These are phyloP conservation scores for Hygrocybe coccinea DNA, from an alignment of 768 basidiomycete genomes.

Conservation along the genomic window DNA sequence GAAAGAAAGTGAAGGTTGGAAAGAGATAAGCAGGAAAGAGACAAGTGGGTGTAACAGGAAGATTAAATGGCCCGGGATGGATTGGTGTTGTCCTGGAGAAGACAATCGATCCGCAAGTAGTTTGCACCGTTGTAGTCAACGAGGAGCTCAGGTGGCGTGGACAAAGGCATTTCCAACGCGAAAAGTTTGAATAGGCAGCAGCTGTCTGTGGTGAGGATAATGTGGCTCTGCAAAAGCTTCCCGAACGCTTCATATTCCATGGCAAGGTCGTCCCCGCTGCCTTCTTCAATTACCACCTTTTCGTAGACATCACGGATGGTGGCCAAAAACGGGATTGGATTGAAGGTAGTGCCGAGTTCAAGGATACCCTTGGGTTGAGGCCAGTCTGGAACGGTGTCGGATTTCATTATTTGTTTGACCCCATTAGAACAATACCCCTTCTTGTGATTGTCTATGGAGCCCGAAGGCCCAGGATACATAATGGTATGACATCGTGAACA, in stretches of 20 bases:
- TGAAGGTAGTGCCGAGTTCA: background rate
- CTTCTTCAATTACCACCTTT: background rate
- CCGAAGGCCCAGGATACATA: background rate
- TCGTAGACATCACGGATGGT: slow-evolving; percentile 4
- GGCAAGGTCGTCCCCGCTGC: background rate
- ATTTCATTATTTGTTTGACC: background rate
- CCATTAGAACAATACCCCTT: slow-evolving; percentile 1
- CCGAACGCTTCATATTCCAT: background rate
- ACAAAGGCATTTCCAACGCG: background rate
- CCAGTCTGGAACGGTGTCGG: background rate
- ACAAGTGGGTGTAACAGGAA: too few species aligned
- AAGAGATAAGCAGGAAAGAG: too few species aligned
- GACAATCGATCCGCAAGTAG: too few species aligned
- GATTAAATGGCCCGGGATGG: too few species aligned
- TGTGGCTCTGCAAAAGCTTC: background rate
- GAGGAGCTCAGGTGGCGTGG: background rate
- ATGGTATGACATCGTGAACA: background rate
- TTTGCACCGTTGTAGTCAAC: background rate
- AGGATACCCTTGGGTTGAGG: background rate
- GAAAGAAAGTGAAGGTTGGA: too few species aligned
- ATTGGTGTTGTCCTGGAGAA: too few species aligned
- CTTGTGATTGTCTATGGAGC: background rate
- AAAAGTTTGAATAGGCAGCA: background rate
- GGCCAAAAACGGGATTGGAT: background rate
- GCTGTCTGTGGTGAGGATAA: background rate